Conservation (phyloP, 148 eudicot species). For the Cornus kousa region DNA sequence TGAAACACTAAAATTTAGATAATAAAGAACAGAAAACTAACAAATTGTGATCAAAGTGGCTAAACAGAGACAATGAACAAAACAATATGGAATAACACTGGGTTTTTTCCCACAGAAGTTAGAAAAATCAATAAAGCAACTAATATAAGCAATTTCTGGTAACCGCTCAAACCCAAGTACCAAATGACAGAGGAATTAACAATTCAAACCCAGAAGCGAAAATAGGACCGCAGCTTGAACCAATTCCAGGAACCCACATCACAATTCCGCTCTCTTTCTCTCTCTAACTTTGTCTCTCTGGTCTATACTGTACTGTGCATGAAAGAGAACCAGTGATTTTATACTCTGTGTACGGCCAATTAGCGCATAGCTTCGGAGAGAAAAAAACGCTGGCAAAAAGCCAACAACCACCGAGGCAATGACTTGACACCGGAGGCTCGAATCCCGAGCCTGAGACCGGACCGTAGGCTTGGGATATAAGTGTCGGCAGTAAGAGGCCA, state of each 20-base stretch:
- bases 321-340: background rate
- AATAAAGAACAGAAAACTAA: no score
- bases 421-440: background rate
- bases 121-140: background rate
- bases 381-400: background rate
- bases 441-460: constrained; percentile 9
- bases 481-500: no score
- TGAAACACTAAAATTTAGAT: no score
- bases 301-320: background rate
- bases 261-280: background rate
- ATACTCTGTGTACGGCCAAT: background rate
- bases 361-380: background rate
- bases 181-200: background rate
- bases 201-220: background rate
- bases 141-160: background rate
- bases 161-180: background rate
- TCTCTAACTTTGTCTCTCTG: constrained; percentile 1
- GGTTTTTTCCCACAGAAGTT: background rate
- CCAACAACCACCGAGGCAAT: background rate
- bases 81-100: background rate
- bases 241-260: background rate
- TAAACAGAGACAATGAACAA: background rate
- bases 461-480: constrained; percentile 11
- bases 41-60: no score
- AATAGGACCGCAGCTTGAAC: background rate